Percentiles rank a stretch among this genome's conserved stretches.
These are phyloP conservation scores for Tephrocybe sp. DNA, from an alignment of 768 basidiomycete genomes.

Conservation along the genomic window DNA sequence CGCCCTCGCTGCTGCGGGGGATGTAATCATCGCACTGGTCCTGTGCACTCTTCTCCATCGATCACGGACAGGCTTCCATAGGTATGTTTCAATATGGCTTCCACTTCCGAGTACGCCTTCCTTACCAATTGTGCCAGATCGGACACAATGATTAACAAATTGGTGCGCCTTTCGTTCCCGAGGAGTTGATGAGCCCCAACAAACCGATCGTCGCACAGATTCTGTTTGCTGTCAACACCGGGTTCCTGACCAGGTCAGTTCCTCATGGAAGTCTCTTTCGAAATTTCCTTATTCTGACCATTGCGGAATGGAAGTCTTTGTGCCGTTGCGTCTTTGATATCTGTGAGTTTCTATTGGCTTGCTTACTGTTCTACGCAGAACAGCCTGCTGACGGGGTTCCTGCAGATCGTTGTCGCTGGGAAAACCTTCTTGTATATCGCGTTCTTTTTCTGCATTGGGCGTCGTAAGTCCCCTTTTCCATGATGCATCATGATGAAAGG, in stretches of 20 bases:
- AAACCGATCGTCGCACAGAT: conserved; percentile 29
- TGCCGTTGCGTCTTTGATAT: conserved; percentile 55
- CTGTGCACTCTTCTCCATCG: conserved; percentile 41
- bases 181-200: neutral
- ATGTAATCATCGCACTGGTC: conserved; percentile 44
- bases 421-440: conserved; percentile 55
- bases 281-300: conserved; percentile 10
- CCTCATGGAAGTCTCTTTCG: neutral
- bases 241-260: conserved; percentile 32
- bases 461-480: conserved; percentile 39
- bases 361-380: neutral
- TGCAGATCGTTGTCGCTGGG: conserved; percentile 46
- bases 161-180: conserved; percentile 27
- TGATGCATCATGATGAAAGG: neutral
- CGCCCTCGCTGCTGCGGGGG: conserved; percentile 43
- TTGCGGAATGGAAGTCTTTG: conserved; percentile 44
- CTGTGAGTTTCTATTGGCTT: conserved; percentile 31
- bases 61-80: conserved; percentile 50
- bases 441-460: conserved; percentile 61
- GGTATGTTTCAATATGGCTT: conserved; percentile 29
- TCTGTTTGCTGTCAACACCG: conserved; percentile 45
- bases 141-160: conserved; percentile 46
- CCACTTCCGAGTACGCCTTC: neutral
- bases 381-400: neutral
- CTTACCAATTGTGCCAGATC: conserved; percentile 28